Evolutionary conservation across 2,329 filamentous ascomycete species (phyloP).

Genomic region (Trichoderma sp.): DNA sequence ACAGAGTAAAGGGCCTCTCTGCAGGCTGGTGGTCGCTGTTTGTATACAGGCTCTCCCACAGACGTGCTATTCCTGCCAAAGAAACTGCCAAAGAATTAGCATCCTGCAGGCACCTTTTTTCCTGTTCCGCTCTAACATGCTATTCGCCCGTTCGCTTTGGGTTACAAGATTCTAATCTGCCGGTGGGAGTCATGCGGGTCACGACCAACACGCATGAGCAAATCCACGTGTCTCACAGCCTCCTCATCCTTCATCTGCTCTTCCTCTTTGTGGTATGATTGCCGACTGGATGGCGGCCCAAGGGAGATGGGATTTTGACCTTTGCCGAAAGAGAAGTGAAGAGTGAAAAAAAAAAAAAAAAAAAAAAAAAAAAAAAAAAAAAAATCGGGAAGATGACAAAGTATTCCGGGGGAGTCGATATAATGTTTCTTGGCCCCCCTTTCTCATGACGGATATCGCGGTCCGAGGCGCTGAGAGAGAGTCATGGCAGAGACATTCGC

Average conservation of each 20-base stretch:
- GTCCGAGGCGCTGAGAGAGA: not conserved
- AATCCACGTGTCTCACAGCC: not conserved
- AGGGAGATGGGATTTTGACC: not conserved
- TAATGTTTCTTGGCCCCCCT: not conserved
- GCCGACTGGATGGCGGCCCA: not conserved
- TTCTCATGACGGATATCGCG: not conserved
- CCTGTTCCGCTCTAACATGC: not conserved
- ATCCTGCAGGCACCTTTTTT: not conserved
- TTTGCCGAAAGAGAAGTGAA: not conserved
- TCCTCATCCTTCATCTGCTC: not conserved
- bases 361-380: not conserved
- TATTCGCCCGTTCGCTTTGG: not conserved
- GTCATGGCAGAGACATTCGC: not conserved
- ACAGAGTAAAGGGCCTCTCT: not conserved
- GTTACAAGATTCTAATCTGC: constrained; percentile 5
- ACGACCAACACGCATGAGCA: not conserved
- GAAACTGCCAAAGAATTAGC: not conserved
- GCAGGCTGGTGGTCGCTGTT: not conserved
- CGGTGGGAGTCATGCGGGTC: constrained; percentile 12
- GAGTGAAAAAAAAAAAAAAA: not conserved
- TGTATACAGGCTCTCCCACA: not conserved
- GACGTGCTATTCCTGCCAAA: not conserved
- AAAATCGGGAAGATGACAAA: not conserved
- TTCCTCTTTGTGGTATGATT: not conserved
- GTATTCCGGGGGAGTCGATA: not conserved